Conservation (phyloP, 2,329 filamentous ascomycete species). For the Talaromyces marneffei region DNA sequence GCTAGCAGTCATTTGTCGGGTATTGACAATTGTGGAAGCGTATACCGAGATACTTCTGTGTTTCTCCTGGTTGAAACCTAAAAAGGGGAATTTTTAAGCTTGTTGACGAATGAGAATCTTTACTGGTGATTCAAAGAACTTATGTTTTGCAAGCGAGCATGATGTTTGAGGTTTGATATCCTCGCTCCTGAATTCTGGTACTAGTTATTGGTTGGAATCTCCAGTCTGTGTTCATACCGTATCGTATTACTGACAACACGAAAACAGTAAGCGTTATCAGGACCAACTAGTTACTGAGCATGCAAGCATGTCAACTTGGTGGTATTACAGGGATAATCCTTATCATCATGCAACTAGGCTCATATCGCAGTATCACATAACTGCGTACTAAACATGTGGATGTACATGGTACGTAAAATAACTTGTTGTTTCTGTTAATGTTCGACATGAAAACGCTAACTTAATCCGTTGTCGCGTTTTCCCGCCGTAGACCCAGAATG, state of each 20-base stretch:
- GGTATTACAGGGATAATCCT: neutral
- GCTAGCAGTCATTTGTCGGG: neutral
- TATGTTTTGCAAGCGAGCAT: neutral
- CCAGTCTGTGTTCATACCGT: neutral
- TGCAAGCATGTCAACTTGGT: neutral
- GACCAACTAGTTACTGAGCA: neutral
- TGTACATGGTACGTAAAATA: neutral
- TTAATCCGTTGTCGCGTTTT: neutral
- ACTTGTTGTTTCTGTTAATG: neutral
- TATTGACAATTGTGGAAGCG: neutral
- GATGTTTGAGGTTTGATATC: neutral
- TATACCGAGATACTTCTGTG: neutral
- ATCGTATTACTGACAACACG: neutral
- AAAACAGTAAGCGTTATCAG: neutral
- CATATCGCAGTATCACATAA: neutral
- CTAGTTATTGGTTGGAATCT: neutral
- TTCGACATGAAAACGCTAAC: neutral
- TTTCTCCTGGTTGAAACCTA: neutral
- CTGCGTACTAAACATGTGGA: neutral
- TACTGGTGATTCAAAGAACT: neutral
- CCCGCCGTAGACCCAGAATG: neutral
- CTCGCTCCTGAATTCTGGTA: neutral
- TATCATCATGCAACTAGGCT: neutral
- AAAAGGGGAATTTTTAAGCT: neutral
- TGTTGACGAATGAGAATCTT: neutral